phyloP scores from a whole-genome alignment of 192 early-diverging fungal genomes.

The Rhizophagus clarus region DNA sequence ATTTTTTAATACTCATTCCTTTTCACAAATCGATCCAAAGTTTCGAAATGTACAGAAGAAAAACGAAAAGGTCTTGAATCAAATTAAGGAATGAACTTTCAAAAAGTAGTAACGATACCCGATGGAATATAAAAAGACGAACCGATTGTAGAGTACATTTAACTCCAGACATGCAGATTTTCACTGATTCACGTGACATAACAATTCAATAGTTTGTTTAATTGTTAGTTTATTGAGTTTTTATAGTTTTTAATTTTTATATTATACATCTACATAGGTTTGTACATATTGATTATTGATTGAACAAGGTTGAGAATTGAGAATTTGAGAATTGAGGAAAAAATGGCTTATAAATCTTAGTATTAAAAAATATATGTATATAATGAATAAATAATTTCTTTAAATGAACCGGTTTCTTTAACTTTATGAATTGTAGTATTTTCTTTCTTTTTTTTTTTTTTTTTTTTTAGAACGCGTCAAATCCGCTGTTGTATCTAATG shows the following conservation, averaged over 20 bases:
- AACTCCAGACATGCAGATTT: no score
- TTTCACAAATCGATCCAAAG: no score
- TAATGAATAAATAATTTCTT: background rate
- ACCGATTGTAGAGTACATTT: no score
- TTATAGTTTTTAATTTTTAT: background rate
- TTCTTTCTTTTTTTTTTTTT: background rate
- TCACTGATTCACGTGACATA: no score
- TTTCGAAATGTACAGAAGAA: no score
- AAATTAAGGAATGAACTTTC: no score
- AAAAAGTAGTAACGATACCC: no score
- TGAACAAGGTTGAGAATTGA: background rate
- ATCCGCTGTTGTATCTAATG: constrained; percentile 46
- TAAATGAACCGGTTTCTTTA: background rate
- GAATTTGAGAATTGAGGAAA: background rate
- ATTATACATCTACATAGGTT: background rate
- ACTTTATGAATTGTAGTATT: background rate
- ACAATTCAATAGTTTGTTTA: no score
- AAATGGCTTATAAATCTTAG: background rate
- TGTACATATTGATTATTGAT: background rate
- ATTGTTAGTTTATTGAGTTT: background rate
- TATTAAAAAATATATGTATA: background rate
- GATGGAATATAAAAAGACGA: no score
- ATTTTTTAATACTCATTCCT: no score
- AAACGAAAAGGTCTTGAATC: no score
- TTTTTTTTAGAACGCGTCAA: background rate